Base-by-base conservation (phyloP, 768 basidiomycete genomes). In the Mycena filopes region DNA sequence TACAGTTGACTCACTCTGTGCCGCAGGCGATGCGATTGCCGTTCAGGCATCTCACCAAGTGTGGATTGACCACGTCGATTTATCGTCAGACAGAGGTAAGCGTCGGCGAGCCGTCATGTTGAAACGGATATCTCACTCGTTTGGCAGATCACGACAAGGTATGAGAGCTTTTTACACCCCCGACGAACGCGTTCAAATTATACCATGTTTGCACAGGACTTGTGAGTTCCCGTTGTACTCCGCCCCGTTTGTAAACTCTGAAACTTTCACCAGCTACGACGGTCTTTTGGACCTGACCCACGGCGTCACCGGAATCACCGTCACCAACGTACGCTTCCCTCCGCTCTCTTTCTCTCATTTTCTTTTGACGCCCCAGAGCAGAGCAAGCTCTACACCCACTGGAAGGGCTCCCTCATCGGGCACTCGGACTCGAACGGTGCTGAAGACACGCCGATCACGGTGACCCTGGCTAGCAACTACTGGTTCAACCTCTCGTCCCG, bases 61-160 rank as follows among this genome's bases (percentile, higher is more conserved):
- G n/a, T 83, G 81, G 81, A 61, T 84, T 56, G 82, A 84, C 73
- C 83, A 84, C 58, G 69, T 74, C 55, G 83, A 84, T 70, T 75
- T 84, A 58, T 82, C 81, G 45, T 80, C 78, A 28, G 82, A 83
- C 75, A 72, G 76, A 41, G 58, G 57, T 60, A 28, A 45, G 38
- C 16, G 18, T 49, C n/a, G 8, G 21, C 59, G 4, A 7, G 13
- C 26, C 45, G 21, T 2, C n/a, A 48, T 18, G n/a, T n/a, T 33
- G n/a, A 18, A 25, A 29, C 4, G 8, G 13, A 47, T n/a, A 43
- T 46, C 26, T 36, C 23, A 21, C 4, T 40, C 18, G 10, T 2
- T 21, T 36, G 26, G 4, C 15, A 65, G 81, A 81, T 67, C 81
- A 82, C 63, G 81, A 81, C 72, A 83, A 82, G 75, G 78, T 75